Percentiles rank a stretch among this genome's conserved stretches.
phyloP scores from a whole-genome alignment of 176 grass and related monocot genomes.

The Tillandsia leiboldiana region DNA sequence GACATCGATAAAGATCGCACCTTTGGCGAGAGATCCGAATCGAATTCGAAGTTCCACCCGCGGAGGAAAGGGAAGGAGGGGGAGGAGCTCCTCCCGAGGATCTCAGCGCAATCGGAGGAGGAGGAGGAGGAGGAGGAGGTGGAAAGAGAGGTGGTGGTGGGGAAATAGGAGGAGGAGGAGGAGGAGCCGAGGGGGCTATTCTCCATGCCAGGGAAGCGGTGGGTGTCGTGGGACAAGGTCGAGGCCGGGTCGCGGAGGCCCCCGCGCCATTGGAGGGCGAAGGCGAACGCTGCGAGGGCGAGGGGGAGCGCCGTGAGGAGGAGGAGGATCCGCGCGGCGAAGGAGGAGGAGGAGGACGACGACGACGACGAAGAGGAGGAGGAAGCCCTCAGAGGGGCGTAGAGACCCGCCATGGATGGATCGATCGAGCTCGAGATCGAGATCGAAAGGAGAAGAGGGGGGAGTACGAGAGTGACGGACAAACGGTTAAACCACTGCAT shows the following conservation, averaged over 20 bases:
- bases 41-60: conserved; percentile 74
- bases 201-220: conserved; percentile 83
- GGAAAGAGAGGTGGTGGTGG: conserved; percentile 15
- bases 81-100: conserved; percentile 64
- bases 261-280: conserved; percentile 95
- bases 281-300: conserved; percentile 83
- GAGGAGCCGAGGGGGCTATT: conserved; percentile 74
- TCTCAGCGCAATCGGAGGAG: conserved; percentile 77
- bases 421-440: background rate
- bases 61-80: conserved; percentile 73
- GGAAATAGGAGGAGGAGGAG: conserved; percentile 35
- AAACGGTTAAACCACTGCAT: background rate
- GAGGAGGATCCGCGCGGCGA: conserved; percentile 57
- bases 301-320: conserved; percentile 87
- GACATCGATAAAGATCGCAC: conserved; percentile 23
- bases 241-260: conserved; percentile 64
- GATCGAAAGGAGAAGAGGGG: background rate
- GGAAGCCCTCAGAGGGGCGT: conserved; percentile 24
- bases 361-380: conserved; percentile 16
- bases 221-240: conserved; percentile 68
- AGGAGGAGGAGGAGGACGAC: conserved; percentile 22
- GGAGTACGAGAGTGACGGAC: background rate
- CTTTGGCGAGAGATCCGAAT: conserved; percentile 51
- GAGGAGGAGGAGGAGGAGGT: conserved; percentile 30
- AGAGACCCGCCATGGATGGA: conserved; percentile 51